Percentiles rank a stretch among this genome's conserved stretches.
phyloP scores from a whole-genome alignment of 331 rosid species.

The Quercus tomentella region DNA sequence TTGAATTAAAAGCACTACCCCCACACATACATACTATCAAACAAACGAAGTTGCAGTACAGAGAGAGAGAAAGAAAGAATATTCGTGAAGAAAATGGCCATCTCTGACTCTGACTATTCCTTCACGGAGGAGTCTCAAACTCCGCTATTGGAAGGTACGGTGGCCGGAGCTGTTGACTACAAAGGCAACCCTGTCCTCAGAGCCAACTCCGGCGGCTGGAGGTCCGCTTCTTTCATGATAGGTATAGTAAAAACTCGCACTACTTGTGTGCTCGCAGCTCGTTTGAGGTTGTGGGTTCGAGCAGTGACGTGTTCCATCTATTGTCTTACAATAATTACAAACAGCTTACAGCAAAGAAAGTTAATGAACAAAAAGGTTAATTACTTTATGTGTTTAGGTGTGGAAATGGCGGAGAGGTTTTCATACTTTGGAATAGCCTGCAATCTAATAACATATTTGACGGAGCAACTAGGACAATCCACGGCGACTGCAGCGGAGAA shows the following conservation, averaged over 20 bases:
- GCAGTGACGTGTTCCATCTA: too few relatives aligned
- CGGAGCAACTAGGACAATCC: constrained; percentile 29
- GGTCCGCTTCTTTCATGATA: constrained; percentile 28
- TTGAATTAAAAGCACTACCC: too few relatives aligned
- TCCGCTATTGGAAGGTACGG: constrained; percentile 11
- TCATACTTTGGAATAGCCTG: constrained; percentile 34
- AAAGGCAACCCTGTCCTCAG: constrained; percentile 13
- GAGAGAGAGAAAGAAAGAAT: too few relatives aligned
- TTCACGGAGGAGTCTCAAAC: neutral
- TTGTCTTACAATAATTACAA: too few relatives aligned
- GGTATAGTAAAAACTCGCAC: neutral
- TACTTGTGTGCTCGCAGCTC: too few relatives aligned
- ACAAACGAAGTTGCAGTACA: too few relatives aligned
- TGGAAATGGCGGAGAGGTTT: constrained; percentile 46
- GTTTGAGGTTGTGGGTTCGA: too few relatives aligned
- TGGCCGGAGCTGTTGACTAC: constrained; percentile 26
- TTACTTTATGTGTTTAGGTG: constrained; percentile 6
- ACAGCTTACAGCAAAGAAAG: too few relatives aligned
- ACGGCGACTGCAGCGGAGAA: constrained; percentile 37
- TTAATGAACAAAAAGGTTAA: too few relatives aligned
- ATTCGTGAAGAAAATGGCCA: neutral
- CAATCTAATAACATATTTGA: constrained; percentile 40
- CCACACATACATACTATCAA: too few relatives aligned
- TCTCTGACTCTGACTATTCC: too few relatives aligned
- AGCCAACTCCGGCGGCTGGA: constrained; percentile 34